These are phyloP conservation scores for Triticum timopheevii DNA, from an alignment of 176 grass and related monocot species.

Conservation along the genomic window DNA sequence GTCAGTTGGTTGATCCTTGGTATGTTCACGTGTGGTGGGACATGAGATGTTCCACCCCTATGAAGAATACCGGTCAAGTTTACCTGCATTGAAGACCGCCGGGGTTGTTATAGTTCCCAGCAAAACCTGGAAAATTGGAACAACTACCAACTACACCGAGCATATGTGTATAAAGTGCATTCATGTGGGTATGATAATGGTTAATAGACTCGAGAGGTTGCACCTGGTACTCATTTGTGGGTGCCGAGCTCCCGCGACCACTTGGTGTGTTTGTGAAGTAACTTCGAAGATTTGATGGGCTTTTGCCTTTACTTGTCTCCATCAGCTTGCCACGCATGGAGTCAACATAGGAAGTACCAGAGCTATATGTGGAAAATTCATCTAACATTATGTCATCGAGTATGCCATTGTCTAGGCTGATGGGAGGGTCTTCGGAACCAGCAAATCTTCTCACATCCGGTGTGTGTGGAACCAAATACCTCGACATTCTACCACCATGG, in stretches of 20 bases:
- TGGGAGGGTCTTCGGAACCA: not conserved
- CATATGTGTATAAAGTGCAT: not conserved
- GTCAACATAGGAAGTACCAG: not conserved
- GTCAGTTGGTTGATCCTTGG: not conserved
- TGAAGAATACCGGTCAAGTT: no score
- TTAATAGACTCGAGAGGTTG: not conserved
- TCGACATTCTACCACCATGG: not conserved
- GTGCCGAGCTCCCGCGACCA: not conserved
- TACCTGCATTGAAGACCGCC: not conserved
- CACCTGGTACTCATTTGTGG: not conserved
- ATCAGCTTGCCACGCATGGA: not conserved
- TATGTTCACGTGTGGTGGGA: not conserved
- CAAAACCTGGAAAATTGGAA: not conserved
- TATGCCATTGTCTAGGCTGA: slow-evolving; percentile 13
- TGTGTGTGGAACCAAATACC: not conserved
- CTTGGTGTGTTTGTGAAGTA: slow-evolving; percentile 1
- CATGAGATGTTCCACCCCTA: slow-evolving; percentile 8
- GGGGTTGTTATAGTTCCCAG: not conserved
- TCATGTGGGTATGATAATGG: not conserved
- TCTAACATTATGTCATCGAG: not conserved
- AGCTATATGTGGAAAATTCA: not conserved
- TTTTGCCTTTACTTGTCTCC: not conserved
- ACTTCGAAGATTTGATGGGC: not conserved
- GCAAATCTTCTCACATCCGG: not conserved
- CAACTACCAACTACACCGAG: no score